Evolutionary conservation across 129 eudicot genomes (phyloP).

Genomic region (Flaveria sonorensis): DNA sequence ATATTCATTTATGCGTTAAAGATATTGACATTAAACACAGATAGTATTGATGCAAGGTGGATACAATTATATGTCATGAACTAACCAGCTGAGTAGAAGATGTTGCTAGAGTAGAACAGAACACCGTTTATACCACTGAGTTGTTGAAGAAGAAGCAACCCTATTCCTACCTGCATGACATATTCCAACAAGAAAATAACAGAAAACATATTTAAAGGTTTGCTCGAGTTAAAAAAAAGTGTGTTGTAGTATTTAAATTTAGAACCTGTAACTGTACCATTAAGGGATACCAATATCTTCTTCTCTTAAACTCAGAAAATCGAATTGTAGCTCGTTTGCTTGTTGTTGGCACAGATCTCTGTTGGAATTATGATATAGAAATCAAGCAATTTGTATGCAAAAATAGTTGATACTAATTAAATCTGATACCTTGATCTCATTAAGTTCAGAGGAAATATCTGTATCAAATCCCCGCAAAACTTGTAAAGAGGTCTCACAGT

Average conservation of each 20-base stretch:
- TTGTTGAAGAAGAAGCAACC: slow-evolving; percentile 78
- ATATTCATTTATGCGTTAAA: too few relatives aligned
- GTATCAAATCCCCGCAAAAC: slow-evolving; percentile 79
- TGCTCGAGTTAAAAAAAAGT: slow-evolving; percentile 2
- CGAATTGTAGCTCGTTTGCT: slow-evolving; percentile 61
- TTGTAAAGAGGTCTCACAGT: slow-evolving; percentile 84
- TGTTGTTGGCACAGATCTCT: slow-evolving; percentile 75
- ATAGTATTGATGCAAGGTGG: background rate
- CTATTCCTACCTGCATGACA: slow-evolving; percentile 70
- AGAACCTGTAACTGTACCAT: slow-evolving; percentile 49
- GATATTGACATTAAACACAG: too few relatives aligned
- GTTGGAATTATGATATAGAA: slow-evolving; percentile 20
- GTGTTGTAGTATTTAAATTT: background rate
- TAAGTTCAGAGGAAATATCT: slow-evolving; percentile 61
- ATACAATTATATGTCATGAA: slow-evolving; percentile 11
- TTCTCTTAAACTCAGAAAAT: slow-evolving; percentile 61
- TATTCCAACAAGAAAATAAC: slow-evolving; percentile 3
- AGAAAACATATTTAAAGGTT: background rate
- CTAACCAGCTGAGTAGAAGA: slow-evolving; percentile 77
- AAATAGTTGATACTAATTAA: background rate
- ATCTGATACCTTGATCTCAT: slow-evolving; percentile 70
- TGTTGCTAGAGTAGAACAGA: slow-evolving; percentile 75
- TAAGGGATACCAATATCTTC: slow-evolving; percentile 78
- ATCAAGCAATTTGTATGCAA: background rate
- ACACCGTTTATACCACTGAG: slow-evolving; percentile 86